phyloP scores from a whole-genome alignment of 257 asterid species.

The Primulina huaijiensis region DNA sequence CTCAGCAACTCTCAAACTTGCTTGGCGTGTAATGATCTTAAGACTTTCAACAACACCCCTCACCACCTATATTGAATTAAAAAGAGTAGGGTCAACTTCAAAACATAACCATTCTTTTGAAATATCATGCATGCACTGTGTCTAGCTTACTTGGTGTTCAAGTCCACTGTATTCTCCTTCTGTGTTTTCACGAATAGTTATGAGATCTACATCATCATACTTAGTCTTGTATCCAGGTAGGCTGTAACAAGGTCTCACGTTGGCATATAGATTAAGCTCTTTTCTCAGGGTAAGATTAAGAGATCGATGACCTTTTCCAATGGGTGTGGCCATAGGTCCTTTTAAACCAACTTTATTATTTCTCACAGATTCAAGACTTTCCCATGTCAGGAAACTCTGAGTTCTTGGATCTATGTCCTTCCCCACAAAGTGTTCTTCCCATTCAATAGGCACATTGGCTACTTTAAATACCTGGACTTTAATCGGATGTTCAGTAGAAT shows the following conservation, averaged over 20 bases:
- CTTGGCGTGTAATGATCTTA: conserved; percentile 92
- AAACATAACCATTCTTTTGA: not conserved
- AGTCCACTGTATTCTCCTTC: conserved; percentile 61
- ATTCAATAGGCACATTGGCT: conserved; percentile 50
- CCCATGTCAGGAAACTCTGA: conserved; percentile 53
- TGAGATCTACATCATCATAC: conserved; percentile 47
- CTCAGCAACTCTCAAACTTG: conserved; percentile 94
- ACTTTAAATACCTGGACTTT: conserved; percentile 35
- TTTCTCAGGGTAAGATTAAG: conserved; percentile 52
- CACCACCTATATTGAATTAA: conserved; percentile 59
- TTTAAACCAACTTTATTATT: conserved; percentile 44
- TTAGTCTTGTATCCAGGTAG: conserved; percentile 54
- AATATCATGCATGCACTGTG: not conserved
- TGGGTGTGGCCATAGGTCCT: conserved; percentile 61
- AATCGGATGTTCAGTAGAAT: not conserved
- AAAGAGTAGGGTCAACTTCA: conserved; percentile 15
- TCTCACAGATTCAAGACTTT: conserved; percentile 52
- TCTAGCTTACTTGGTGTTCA: conserved; percentile 44
- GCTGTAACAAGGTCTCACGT: conserved; percentile 57
- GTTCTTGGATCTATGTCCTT: conserved; percentile 50
- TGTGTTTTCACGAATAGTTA: conserved; percentile 55
- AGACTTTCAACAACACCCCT: conserved; percentile 98
- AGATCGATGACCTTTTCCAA: conserved; percentile 57
- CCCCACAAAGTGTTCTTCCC: conserved; percentile 57
- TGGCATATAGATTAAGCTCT: conserved; percentile 52